Percentiles rank a stretch among this genome's conserved stretches.
Conservation (phyloP, 108 stramenopile genomes). For the Epipyxis sp. region DNA sequence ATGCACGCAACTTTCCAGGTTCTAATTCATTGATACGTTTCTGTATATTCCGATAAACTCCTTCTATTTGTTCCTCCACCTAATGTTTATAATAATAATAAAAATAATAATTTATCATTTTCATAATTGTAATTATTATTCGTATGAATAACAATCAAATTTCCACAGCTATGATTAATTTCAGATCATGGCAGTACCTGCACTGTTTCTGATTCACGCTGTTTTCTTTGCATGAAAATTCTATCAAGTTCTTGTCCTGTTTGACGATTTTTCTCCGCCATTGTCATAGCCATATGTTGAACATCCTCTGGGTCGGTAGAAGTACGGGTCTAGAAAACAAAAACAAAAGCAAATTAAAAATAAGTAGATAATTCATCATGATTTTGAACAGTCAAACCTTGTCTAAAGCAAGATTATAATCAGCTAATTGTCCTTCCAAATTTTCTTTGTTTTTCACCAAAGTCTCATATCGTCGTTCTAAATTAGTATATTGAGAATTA, state of each 20-base stretch:
- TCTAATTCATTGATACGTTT: slow-evolving; percentile 54
- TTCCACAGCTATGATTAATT: no score
- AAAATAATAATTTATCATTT: no score
- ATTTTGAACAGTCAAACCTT: no score
- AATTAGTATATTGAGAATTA: slow-evolving; percentile 42
- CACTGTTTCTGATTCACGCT: slow-evolving; percentile 43
- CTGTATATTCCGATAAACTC: slow-evolving; percentile 46
- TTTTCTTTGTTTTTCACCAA: slow-evolving; percentile 47
- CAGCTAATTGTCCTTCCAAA: slow-evolving; percentile 63
- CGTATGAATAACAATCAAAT: no score
- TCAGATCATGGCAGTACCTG: no score
- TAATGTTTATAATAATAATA: slow-evolving; percentile 1
- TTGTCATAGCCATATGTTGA: slow-evolving; percentile 3
- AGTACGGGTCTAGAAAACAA: slow-evolving; percentile 36
- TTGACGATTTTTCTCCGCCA: slow-evolving; percentile 37
- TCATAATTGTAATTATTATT: no score
- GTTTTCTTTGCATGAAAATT: slow-evolving; percentile 57
- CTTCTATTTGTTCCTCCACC: slow-evolving; percentile 47
- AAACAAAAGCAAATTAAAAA: not conserved
- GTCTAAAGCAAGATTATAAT: slow-evolving; percentile 68
- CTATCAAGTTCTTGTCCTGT: slow-evolving; percentile 54
- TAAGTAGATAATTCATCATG: no score
- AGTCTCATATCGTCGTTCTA: slow-evolving; percentile 57
- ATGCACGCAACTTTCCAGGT: slow-evolving; percentile 35
- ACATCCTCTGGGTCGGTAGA: slow-evolving; percentile 62